Conservation (phyloP, 306 rosid genomes). For the Rubus parviflorus region DNA sequence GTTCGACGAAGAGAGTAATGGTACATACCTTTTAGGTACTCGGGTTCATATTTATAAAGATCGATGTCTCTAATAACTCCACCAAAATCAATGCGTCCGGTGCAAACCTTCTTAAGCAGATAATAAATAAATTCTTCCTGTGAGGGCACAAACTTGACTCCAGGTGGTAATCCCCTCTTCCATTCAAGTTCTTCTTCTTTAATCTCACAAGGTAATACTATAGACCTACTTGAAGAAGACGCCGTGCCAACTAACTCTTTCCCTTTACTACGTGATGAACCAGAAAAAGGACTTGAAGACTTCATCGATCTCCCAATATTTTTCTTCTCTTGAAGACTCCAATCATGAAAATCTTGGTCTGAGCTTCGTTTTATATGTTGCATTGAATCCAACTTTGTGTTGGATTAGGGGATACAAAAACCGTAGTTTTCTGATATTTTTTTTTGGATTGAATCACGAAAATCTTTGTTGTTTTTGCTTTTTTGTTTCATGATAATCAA, state of each 20-base stretch:
- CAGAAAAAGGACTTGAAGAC: not conserved
- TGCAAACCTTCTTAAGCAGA: not conserved
- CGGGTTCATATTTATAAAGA: not conserved
- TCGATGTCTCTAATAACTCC: slow-evolving; percentile 8
- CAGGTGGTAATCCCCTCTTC: not conserved
- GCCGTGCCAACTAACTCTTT: not conserved
- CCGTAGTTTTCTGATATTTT: too few relatives aligned
- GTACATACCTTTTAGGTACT: not conserved
- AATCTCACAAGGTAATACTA: not conserved
- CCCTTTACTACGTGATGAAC: not conserved
- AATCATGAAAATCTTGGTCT: not conserved
- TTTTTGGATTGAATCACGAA: too few relatives aligned
- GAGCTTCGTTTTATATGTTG: too few relatives aligned
- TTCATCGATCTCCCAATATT: not conserved
- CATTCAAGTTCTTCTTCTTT: not conserved
- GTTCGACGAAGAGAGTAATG: not conserved
- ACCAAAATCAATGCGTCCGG: not conserved
- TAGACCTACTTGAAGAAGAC: not conserved
- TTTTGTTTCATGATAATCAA: too few relatives aligned
- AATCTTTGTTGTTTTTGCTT: too few relatives aligned
- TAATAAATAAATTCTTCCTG: not conserved
- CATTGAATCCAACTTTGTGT: not conserved
- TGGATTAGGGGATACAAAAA: too few relatives aligned
- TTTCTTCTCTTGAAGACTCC: not conserved
- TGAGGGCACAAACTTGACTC: not conserved